A percentile compares a stretch with the other conserved stretches of the same genome.
Conservation (phyloP, 306 rosid species). For the Acacia confusa region DNA sequence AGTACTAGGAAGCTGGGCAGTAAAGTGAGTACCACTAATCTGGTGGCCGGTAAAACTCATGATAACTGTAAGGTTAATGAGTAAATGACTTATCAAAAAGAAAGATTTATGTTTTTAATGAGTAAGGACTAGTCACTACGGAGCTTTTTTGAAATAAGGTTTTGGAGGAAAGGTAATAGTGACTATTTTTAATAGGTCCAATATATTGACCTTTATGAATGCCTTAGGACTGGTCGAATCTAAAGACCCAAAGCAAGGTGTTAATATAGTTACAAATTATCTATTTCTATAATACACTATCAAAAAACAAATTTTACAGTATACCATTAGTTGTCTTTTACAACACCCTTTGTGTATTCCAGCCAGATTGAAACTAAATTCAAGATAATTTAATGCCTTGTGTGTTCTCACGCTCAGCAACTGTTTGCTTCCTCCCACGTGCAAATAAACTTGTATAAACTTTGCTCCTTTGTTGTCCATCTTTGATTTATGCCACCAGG, state of each 20-base stretch:
- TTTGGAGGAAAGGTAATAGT: not conserved
- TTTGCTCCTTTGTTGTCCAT: not conserved
- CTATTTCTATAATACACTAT: not conserved
- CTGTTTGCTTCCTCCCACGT: not conserved
- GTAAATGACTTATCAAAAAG: not conserved
- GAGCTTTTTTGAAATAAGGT: not conserved
- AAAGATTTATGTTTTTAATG: not conserved
- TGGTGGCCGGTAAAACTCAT: not conserved
- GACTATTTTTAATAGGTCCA: not conserved
- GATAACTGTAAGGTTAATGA: not conserved
- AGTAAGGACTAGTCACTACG: not conserved
- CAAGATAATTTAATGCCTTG: not conserved
- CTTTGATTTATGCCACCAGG: not conserved
- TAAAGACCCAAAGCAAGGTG: not conserved
- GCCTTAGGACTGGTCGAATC: not conserved
- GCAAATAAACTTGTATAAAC: conserved; percentile 13
- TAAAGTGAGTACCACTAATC: not conserved
- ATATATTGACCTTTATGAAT: not conserved
- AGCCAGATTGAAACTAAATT: not conserved
- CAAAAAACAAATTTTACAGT: not conserved
- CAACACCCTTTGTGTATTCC: not conserved
- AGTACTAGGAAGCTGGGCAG: not conserved
- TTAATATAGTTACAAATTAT: not conserved
- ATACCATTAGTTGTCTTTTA: not conserved
- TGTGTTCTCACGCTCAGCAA: conserved; percentile 3